A percentile compares a stretch with the other conserved stretches of the same genome.
Conservation (phyloP, 257 asterid genomes). For the Solanum paucissectum region DNA sequence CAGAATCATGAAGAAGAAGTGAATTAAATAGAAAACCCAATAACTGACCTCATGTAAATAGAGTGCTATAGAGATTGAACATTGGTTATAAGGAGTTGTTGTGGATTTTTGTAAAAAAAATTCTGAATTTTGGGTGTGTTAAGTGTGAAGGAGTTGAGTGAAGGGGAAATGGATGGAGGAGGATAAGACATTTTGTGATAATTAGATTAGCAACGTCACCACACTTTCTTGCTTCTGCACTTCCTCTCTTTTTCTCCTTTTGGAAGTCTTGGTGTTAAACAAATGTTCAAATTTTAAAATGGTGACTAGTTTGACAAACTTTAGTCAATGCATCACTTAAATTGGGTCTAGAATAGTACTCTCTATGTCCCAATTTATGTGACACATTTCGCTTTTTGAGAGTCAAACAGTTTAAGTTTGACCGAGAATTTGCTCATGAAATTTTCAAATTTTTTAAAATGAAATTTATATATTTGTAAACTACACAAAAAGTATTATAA, state of each 20-base stretch:
- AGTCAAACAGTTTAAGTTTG: no score
- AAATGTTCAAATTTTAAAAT: no score
- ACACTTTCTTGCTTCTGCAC: neutral
- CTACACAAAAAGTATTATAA: no score
- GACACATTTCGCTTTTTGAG: no score
- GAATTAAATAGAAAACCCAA: neutral
- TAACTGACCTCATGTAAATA: neutral
- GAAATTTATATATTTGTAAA: no score
- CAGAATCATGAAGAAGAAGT: neutral
- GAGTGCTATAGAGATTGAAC: neutral
- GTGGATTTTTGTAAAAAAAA: neutral
- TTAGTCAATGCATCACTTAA: no score
- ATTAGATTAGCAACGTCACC: constrained; percentile 27
- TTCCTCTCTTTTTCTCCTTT: neutral
- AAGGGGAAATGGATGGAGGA: constrained; percentile 7
- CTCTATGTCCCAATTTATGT: no score
- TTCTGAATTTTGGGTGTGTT: neutral
- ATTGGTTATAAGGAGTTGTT: neutral
- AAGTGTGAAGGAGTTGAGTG: neutral
- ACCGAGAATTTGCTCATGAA: no score
- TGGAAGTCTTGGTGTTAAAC: neutral
- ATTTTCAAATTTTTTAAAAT: no score
- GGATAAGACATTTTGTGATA: constrained; percentile 35
- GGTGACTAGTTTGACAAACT: no score
- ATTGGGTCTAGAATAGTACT: no score